These are phyloP conservation scores for Rheum nobile DNA, from an alignment of 148 eudicot species.

Conservation along the genomic window DNA sequence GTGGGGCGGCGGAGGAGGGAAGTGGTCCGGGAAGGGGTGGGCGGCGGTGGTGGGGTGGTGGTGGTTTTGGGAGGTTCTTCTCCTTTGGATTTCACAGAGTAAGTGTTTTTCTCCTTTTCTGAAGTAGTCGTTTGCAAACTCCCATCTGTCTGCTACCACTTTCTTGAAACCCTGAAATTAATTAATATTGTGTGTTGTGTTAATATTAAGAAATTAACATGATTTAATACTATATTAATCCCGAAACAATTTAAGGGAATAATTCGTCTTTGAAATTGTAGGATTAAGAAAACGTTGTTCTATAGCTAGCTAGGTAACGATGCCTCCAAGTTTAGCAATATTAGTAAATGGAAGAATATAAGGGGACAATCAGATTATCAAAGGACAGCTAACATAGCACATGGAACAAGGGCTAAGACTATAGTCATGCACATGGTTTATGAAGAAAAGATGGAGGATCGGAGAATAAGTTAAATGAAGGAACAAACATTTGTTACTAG, in stretches of 20 bases:
- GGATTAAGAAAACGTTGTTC: no score
- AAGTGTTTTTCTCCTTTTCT: constrained; percentile 37
- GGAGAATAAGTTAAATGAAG: background rate
- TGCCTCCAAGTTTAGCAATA: no score
- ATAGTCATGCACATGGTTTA: background rate
- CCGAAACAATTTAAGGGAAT: no score
- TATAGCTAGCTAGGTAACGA: no score
- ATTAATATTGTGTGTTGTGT: background rate
- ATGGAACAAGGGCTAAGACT: no score
- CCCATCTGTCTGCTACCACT: constrained; percentile 58
- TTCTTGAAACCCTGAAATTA: constrained; percentile 40
- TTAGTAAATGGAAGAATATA: no score
- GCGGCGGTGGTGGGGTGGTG: constrained; percentile 18
- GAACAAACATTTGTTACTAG: constrained; percentile 31
- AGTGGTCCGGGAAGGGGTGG: constrained; percentile 27
- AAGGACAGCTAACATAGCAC: no score
- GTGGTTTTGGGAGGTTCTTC: constrained; percentile 34
- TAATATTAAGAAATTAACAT: no score
- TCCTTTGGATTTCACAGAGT: constrained; percentile 38
- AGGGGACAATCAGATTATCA: no score
- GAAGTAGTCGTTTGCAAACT: constrained; percentile 50
- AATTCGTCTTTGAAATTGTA: no score
- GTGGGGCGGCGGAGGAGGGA: constrained; percentile 6
- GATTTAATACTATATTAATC: no score
- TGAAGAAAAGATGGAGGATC: background rate